Percentiles rank a stretch among this genome's conserved stretches.
Evolutionary conservation across 176 grass and related monocot genomes (phyloP).

Genomic region (Cymbopogon citratus): DNA sequence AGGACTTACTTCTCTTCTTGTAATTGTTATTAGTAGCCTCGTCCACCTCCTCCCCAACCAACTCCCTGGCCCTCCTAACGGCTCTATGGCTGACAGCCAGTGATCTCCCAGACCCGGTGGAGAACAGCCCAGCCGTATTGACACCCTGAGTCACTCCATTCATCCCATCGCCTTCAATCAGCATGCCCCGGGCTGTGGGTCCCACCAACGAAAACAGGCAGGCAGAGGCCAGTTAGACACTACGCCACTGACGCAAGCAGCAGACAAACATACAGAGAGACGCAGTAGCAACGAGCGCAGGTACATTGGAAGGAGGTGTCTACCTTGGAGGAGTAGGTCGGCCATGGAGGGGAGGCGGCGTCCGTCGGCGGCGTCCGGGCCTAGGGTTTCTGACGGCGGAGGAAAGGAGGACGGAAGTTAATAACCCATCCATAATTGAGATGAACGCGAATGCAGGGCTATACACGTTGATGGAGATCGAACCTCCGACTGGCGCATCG

Average conservation of each 20-base stretch:
- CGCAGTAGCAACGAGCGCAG: not conserved
- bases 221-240: not conserved
- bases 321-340: conserved; percentile 38
- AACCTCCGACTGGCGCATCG: not conserved
- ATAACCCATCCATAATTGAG: not conserved
- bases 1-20: conserved; percentile 29
- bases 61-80: conserved; percentile 21
- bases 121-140: conserved; percentile 22
- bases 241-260: not conserved
- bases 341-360: conserved; percentile 18
- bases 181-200: not conserved
- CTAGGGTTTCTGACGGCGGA: conserved; percentile 24
- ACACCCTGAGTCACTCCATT: not conserved
- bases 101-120: conserved; percentile 27
- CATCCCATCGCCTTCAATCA: not conserved
- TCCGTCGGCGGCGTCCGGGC: not conserved
- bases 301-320: not conserved
- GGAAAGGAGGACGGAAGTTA: not conserved
- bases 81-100: conserved; percentile 16
- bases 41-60: conserved; percentile 14
- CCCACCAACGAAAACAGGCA: not conserved
- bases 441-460: not conserved
- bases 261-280: not conserved
- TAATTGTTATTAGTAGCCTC: not conserved
- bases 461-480: not conserved